phyloP scores from a whole-genome alignment of 768 basidiomycete species.

The Gymnopilus dilepis region DNA sequence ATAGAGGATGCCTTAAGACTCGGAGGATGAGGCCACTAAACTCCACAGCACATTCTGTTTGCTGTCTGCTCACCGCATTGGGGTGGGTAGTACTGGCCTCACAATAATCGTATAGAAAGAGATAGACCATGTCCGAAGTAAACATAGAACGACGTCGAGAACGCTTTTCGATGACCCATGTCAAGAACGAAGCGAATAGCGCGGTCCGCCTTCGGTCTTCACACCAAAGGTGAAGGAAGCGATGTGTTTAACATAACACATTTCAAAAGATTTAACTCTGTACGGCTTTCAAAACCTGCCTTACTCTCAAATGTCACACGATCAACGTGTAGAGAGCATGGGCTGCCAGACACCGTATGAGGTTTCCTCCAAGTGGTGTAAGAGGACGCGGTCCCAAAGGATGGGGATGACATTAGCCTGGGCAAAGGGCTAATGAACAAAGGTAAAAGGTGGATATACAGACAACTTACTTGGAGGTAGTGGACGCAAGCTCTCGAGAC shows the following conservation, averaged over 20 bases:
- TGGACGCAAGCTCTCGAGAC: conserved; percentile 75
- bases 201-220: neutral
- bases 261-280: conserved; percentile 6
- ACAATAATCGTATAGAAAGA: neutral
- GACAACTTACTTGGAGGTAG: conserved; percentile 63
- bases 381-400: conserved; percentile 68
- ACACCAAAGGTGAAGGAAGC: neutral
- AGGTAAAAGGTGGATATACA: conserved; percentile 2
- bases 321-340: conserved; percentile 55
- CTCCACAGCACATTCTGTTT: neutral
- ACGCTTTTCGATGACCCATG: neutral
- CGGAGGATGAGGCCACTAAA: neutral
- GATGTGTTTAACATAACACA: neutral
- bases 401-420: conserved; percentile 75
- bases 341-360: conserved; percentile 76
- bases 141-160: neutral
- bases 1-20: neutral
- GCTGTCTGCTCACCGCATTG: neutral
- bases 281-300: neutral
- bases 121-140: neutral
- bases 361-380: conserved; percentile 75
- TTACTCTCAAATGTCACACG: conserved; percentile 5
- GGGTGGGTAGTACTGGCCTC: neutral
- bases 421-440: conserved; percentile 6
- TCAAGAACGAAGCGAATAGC: neutral